Conservation (phyloP, 768 basidiomycete genomes). For the Leccinum sublutescens region DNA sequence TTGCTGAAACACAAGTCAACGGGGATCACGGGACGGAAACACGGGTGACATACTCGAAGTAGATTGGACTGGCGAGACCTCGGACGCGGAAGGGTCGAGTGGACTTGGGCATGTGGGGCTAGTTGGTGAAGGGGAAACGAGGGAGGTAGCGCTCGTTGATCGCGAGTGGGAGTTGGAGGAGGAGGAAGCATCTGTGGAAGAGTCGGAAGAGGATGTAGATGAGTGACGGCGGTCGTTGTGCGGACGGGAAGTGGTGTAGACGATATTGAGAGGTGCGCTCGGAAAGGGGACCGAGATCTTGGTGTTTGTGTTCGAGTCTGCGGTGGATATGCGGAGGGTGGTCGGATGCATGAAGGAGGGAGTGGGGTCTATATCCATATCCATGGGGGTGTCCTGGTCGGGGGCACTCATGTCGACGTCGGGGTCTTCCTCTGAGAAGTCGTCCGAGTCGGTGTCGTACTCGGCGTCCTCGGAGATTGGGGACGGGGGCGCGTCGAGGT, state of each 20-base stretch:
- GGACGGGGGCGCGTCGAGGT: slow-evolving; percentile 35
- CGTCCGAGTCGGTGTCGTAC: slow-evolving; percentile 32
- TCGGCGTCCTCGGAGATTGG: slow-evolving; percentile 27
- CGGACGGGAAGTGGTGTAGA: background rate
- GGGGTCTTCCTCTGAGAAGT: slow-evolving; percentile 25
- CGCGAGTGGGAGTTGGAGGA: slow-evolving; percentile 22
- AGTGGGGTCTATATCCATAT: slow-evolving; percentile 29
- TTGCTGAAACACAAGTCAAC: slow-evolving; percentile 10
- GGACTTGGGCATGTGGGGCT: slow-evolving; percentile 12
- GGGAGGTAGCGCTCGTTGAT: slow-evolving; percentile 29
- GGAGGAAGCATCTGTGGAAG: slow-evolving; percentile 25
- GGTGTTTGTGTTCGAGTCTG: slow-evolving; percentile 9
- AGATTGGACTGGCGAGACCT: slow-evolving; percentile 1
- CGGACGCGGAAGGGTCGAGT: slow-evolving; percentile 2
- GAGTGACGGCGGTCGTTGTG: slow-evolving; percentile 33
- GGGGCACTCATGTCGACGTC: slow-evolving; percentile 31
- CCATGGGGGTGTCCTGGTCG: slow-evolving; percentile 31
- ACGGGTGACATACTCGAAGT: slow-evolving; percentile 1
- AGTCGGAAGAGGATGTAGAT: slow-evolving; percentile 26
- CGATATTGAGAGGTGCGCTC: slow-evolving; percentile 15
- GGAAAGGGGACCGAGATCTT: slow-evolving; percentile 10
- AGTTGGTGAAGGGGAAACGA: slow-evolving; percentile 29
- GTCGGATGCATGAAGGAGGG: slow-evolving; percentile 40
- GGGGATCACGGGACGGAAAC: background rate
- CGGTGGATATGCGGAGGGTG: slow-evolving; percentile 32